Evolutionary conservation across 768 basidiomycete genomes (phyloP).

Genomic region (Suillus hirtellus): DNA sequence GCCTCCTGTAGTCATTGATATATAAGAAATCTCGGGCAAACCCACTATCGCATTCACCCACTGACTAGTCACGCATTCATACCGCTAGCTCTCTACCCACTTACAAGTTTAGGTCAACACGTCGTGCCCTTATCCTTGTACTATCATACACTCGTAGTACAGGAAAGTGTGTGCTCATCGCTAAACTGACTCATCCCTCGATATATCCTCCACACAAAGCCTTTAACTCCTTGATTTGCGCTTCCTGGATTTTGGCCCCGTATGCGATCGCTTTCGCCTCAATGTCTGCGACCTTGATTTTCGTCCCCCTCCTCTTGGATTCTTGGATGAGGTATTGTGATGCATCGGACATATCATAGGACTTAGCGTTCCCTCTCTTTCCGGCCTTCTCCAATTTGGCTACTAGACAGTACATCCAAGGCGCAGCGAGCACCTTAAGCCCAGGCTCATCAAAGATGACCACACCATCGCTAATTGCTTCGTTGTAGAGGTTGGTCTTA

Average conservation of each 20-base stretch:
- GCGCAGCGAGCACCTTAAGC: no score
- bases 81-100: not conserved
- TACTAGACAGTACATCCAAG: no score
- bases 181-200: not conserved
- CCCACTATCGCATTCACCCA: not conserved
- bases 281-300: not conserved
- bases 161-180: not conserved
- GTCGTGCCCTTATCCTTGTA: not conserved
- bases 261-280: not conserved
- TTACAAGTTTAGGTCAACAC: not conserved
- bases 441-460: no score
- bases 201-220: not conserved
- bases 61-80: not conserved
- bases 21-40: not conserved
- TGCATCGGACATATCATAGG: conserved; percentile 10
- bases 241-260: not conserved
- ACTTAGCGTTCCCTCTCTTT: no score
- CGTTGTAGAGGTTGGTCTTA: conserved; percentile 8
- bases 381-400: no score
- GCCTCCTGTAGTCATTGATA: not conserved
- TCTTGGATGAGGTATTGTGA: conserved; percentile 12
- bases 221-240: not conserved
- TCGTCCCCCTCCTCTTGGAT: not conserved
- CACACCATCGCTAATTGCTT: not conserved
- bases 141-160: not conserved